Conservation (phyloP, 2,329 filamentous ascomycete species). For the Capronia epimyces region DNA sequence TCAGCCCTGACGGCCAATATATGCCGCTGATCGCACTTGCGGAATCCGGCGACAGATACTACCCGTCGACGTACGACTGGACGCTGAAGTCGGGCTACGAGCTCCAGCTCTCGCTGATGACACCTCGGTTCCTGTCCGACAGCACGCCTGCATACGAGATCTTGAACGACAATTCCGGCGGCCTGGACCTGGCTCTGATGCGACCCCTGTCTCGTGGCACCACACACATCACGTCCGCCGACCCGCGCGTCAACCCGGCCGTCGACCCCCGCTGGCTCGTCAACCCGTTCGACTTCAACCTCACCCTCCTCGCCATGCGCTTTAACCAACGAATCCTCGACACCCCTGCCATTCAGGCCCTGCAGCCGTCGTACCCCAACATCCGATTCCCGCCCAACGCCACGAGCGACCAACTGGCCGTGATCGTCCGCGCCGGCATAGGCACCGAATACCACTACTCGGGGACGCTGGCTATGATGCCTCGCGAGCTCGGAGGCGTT, state of each 20-base stretch:
- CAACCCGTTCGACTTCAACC: constrained; percentile 41
- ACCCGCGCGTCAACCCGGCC: constrained; percentile 35
- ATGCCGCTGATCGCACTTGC: background rate
- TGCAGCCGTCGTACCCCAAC: background rate
- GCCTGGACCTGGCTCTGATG: too few species aligned
- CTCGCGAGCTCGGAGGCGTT: constrained; percentile 37
- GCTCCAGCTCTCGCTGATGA: constrained; percentile 8
- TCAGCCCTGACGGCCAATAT: constrained; percentile 17
- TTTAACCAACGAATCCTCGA: too few species aligned
- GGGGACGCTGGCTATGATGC: constrained; percentile 36
- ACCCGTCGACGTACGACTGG: constrained; percentile 13
- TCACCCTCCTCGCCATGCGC: constrained; percentile 33
- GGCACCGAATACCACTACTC: constrained; percentile 20
- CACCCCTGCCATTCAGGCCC: background rate
- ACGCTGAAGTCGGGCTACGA: constrained; percentile 15
- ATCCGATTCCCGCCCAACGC: constrained; percentile 10
- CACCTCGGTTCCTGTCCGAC: background rate
- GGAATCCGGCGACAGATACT: constrained; percentile 1
- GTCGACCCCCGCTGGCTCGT: constrained; percentile 45
- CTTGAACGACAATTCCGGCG: constrained; percentile 23
- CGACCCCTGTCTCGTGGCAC: constrained; percentile 40
- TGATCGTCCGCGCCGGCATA: constrained; percentile 1
- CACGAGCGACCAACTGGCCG: constrained; percentile 1
- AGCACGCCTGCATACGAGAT: constrained; percentile 19
- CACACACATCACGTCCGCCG: constrained; percentile 36